These are phyloP conservation scores for Penicillium sp. DNA, from an alignment of 2,329 filamentous ascomycete genomes.

Conservation along the genomic window DNA sequence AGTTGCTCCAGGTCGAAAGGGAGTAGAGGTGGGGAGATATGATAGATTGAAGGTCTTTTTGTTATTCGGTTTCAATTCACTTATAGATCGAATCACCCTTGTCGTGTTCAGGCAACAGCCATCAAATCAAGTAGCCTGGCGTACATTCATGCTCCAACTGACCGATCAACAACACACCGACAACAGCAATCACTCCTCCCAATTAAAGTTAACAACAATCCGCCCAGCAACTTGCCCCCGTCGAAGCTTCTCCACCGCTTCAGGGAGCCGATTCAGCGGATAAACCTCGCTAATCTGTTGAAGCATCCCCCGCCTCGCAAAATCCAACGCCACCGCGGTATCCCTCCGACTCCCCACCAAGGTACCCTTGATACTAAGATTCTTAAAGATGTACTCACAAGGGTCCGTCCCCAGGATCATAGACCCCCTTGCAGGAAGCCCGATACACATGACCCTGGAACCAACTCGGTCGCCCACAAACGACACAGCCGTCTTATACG, in stretches of 20 bases:
- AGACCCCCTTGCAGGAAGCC: slow-evolving; percentile 32
- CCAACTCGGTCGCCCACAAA: slow-evolving; percentile 48
- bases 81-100: neutral
- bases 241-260: slow-evolving; percentile 54
- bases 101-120: neutral
- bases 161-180: neutral
- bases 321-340: slow-evolving; percentile 41
- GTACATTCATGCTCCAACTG: neutral
- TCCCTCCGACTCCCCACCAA: slow-evolving; percentile 36
- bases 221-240: slow-evolving; percentile 55
- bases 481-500: slow-evolving; percentile 46
- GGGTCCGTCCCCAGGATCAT: slow-evolving; percentile 30
- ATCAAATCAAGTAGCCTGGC: too few species aligned
- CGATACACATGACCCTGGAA: slow-evolving; percentile 57
- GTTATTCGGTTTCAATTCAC: neutral
- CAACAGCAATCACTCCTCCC: slow-evolving; percentile 14
- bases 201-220: slow-evolving; percentile 58
- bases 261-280: slow-evolving; percentile 50
- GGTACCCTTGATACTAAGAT: slow-evolving; percentile 32
- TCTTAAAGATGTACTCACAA: slow-evolving; percentile 29
- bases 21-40: neutral
- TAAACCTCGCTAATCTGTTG: slow-evolving; percentile 55
- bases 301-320: slow-evolving; percentile 53
- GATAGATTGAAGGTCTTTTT: neutral
- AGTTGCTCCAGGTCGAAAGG: neutral